A percentile compares a stretch with the other conserved stretches of the same genome.
phyloP scores from a whole-genome alignment of 1,284 basidiomycete genomes.

The Naganishia albida region DNA sequence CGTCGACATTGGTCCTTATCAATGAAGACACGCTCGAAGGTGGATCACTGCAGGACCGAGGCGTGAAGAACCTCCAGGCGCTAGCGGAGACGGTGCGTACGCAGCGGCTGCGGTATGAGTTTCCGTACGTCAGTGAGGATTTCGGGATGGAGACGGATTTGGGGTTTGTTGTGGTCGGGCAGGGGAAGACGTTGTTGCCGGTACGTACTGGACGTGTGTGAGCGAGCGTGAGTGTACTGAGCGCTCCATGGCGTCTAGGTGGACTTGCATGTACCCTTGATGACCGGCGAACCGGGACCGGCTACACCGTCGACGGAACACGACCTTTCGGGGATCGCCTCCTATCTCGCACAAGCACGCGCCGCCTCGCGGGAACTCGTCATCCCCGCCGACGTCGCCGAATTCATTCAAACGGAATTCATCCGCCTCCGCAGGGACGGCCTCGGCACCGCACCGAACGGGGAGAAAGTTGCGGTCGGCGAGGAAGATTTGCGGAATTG shows the following conservation, averaged over 20 bases:
- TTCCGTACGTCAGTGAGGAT: slow-evolving; percentile 50
- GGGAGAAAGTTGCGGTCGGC: slow-evolving; percentile 31
- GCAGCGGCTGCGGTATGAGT: slow-evolving; percentile 49
- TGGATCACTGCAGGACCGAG: slow-evolving; percentile 47
- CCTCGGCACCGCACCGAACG: slow-evolving; percentile 37
- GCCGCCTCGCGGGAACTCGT: slow-evolving; percentile 37
- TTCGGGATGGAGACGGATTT: slow-evolving; percentile 50
- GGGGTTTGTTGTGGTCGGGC: slow-evolving; percentile 43
- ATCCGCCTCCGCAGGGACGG: slow-evolving; percentile 41
- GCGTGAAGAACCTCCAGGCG: slow-evolving; percentile 47
- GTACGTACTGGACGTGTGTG: slow-evolving; percentile 35
- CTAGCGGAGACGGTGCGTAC: slow-evolving; percentile 43
- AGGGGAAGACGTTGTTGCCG: slow-evolving; percentile 50
- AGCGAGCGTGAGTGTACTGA: background rate
- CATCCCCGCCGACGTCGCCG: slow-evolving; percentile 46
- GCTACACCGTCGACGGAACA: slow-evolving; percentile 5
- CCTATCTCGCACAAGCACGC: slow-evolving; percentile 39
- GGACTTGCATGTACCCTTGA: slow-evolving; percentile 42
- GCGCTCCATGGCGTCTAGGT: slow-evolving; percentile 33
- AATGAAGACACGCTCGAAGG: slow-evolving; percentile 49
- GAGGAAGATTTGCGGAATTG: slow-evolving; percentile 46
- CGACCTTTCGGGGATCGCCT: slow-evolving; percentile 35
- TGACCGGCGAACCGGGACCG: background rate
- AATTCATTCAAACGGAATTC: slow-evolving; percentile 48
- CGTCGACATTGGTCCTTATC: slow-evolving; percentile 43